Evolutionary conservation across 768 basidiomycete genomes (phyloP).

Genomic region (Strobilomyces dryophilus): DNA sequence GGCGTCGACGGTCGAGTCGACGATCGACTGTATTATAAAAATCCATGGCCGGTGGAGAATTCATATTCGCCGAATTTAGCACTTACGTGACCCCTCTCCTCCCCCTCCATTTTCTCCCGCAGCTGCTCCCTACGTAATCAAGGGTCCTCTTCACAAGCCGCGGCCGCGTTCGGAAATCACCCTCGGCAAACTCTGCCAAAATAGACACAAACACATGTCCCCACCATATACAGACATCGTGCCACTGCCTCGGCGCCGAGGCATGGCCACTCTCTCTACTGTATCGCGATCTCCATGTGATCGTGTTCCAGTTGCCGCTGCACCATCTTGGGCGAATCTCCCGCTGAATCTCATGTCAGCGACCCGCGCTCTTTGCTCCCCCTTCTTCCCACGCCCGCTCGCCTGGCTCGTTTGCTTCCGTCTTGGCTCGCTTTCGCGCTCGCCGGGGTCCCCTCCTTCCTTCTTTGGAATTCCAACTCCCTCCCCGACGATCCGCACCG

Average conservation of each 20-base stretch:
- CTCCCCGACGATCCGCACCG: constrained; percentile 32
- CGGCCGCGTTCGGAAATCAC: constrained; percentile 39
- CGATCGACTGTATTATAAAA: constrained; percentile 38
- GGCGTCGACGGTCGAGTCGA: constrained; percentile 25
- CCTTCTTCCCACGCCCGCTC: constrained; percentile 12
- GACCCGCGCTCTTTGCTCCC: constrained; percentile 26
- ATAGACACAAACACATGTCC: constrained; percentile 18
- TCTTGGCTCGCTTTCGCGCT: constrained; percentile 28
- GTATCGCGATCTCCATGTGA: constrained; percentile 33
- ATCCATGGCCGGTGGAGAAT: constrained; percentile 37
- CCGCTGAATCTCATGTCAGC: constrained; percentile 28
- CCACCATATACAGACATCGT: constrained; percentile 19
- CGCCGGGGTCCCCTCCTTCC: constrained; percentile 26
- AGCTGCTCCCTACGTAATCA: constrained; percentile 31
- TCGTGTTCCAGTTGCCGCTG: constrained; percentile 32
- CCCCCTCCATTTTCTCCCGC: constrained; percentile 31
- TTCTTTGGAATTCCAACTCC: constrained; percentile 19
- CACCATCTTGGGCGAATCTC: constrained; percentile 32
- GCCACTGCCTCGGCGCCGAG: constrained; percentile 42
- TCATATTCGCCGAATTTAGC: constrained; percentile 34
- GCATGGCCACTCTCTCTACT: constrained; percentile 31
- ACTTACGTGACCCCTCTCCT: constrained; percentile 30
- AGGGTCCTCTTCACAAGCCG: constrained; percentile 32
- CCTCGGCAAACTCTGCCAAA: constrained; percentile 32
- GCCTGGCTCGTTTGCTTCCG: constrained; percentile 21